Percentiles rank a stretch among this genome's conserved stretches.
phyloP scores from a whole-genome alignment of 345 rosid genomes.

The Linum usitatissimum region DNA sequence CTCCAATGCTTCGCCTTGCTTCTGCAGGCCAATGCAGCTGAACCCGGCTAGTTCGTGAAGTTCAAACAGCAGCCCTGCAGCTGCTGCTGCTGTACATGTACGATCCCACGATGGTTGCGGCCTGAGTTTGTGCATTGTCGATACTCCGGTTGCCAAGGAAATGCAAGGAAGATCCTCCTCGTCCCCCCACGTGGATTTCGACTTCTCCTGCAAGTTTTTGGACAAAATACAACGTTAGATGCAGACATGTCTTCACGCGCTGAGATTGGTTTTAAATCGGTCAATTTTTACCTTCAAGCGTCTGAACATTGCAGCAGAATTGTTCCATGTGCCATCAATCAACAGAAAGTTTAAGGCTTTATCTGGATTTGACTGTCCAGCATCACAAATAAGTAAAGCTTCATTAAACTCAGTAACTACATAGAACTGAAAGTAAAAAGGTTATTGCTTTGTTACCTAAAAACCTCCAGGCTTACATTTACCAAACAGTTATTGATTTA shows the following conservation, averaged over 20 bases:
- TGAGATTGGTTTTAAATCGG: neutral
- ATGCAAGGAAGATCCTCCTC: slow-evolving; percentile 70
- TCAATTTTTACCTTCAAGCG: slow-evolving; percentile 57
- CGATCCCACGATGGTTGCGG: slow-evolving; percentile 98
- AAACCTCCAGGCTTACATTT: too few relatives aligned
- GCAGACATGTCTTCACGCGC: neutral
- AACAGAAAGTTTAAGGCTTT: slow-evolving; percentile 53
- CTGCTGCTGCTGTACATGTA: slow-evolving; percentile 93
- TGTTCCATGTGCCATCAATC: slow-evolving; percentile 98
- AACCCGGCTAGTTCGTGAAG: slow-evolving; percentile 51
- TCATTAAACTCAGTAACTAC: slow-evolving; percentile 15
- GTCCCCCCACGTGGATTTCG: slow-evolving; percentile 60
- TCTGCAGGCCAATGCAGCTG: slow-evolving; percentile 37
- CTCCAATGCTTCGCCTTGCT: slow-evolving; percentile 59
- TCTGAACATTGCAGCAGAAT: slow-evolving; percentile 88
- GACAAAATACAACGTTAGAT: slow-evolving; percentile 3
- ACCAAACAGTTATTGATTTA: too few relatives aligned
- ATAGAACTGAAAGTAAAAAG: slow-evolving; percentile 5
- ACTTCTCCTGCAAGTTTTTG: slow-evolving; percentile 42
- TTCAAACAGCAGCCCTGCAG: slow-evolving; percentile 62
- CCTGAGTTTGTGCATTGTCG: slow-evolving; percentile 94
- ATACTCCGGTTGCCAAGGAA: slow-evolving; percentile 64
- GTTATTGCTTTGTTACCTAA: too few relatives aligned
- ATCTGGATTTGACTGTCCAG: slow-evolving; percentile 36
- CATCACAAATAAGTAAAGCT: slow-evolving; percentile 17